phyloP scores from a whole-genome alignment of 306 rosid species.

The Macrotyloma uniflorum region DNA sequence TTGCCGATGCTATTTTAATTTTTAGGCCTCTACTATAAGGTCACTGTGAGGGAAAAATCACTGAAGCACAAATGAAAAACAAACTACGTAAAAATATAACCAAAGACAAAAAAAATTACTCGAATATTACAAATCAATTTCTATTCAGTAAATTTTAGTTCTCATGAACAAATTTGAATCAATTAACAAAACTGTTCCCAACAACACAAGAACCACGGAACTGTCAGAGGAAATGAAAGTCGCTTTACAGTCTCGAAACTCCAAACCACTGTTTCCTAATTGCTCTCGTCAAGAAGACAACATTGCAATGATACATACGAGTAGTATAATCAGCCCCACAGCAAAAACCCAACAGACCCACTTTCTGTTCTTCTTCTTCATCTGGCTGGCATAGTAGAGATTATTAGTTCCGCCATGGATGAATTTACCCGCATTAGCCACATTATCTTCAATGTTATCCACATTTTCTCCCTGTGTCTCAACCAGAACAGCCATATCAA shows the following conservation, averaged over 20 bases:
- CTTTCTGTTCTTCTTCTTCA: slow-evolving; percentile 60
- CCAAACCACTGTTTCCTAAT: slow-evolving; percentile 29
- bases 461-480: slow-evolving; percentile 81
- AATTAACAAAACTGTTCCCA: slow-evolving; percentile 21
- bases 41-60: neutral
- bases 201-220: slow-evolving; percentile 25
- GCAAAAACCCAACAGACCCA: slow-evolving; percentile 73
- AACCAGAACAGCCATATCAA: slow-evolving; percentile 93
- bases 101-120: neutral
- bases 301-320: slow-evolving; percentile 72
- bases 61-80: neutral
- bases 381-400: slow-evolving; percentile 76
- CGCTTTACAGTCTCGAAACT: slow-evolving; percentile 32
- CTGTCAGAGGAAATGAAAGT: neutral
- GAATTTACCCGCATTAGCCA: slow-evolving; percentile 60
- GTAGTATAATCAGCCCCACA: slow-evolving; percentile 61
- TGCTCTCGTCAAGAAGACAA: slow-evolving; percentile 51
- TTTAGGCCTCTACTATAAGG: neutral
- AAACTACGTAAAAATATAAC: neutral
- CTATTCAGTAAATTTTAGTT: slow-evolving; percentile 30
- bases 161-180: slow-evolving; percentile 31
- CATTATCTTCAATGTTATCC: slow-evolving; percentile 86
- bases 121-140: slow-evolving; percentile 22
- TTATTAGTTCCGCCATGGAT: slow-evolving; percentile 79
- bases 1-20: neutral